Evolutionary conservation across 371 early-diverging fungal species (phyloP), one percentile per base, ranked within the genome.

Genomic region (Smittium culicis): DNA sequence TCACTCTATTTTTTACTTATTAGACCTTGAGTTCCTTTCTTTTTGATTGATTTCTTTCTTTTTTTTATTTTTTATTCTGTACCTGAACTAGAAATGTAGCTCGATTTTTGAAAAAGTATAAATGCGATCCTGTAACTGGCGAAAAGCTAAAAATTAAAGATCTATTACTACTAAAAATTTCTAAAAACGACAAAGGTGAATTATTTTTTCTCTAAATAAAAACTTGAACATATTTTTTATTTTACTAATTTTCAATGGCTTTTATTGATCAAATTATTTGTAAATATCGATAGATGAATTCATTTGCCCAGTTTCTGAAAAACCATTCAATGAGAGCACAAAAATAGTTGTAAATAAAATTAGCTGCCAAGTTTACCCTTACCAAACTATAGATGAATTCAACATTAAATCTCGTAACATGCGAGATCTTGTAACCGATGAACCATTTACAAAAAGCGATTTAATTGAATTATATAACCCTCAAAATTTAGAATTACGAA

Each of bases 281-380:
- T n/a, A n/a, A n/a, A n/a, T n/a, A n/a, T n/a, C n/a, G n/a, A 82
- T 87, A 61, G 91, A 87, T 25, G 86, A 88, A 61, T 91, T 84
- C 63, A 83, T 88, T 63, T 93, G 93, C 72, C 96, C 98, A 3
- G 86, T 95, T 63, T 90, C 96, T 0, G 88, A 85, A 69, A 88
- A 90, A 70, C 87, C 84, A 8, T 91, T 97, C 72, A 86, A 85
- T 29, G 90, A 90, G 65, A 83, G 88, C 72, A 87, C 94, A 0
- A 89, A 91, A 56, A 95, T 96, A 68, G 95, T 91, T 1, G 93
- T 93, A 35, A 86, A 93, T 74, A 84, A 81, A 61, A 79, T 88
- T 0, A 85, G 90, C 5, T 96, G 96, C 63, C 87, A 95, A 61
- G 96, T 96, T 0, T 96, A 85, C 78, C 82, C 90, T 1, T 91